These are phyloP conservation scores for Penium margaritaceum DNA, from an alignment of 139 green algal genomes.

Conservation along the genomic window DNA sequence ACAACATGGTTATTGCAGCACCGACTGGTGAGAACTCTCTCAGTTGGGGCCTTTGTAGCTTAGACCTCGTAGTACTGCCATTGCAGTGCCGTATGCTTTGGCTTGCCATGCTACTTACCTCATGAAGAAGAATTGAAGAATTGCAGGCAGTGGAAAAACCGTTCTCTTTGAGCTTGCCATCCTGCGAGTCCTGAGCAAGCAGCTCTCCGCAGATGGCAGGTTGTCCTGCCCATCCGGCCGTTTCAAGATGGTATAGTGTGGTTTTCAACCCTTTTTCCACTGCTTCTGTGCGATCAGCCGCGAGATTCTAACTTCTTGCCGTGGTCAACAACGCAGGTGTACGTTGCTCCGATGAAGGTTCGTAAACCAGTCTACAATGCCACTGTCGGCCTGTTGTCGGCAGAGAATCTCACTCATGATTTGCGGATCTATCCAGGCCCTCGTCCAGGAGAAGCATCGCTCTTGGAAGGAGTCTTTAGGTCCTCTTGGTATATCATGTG, in stretches of 20 bases:
- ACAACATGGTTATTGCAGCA: constrained; percentile 61
- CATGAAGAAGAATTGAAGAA: not conserved
- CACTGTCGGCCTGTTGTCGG: not conserved
- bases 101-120: too few relatives aligned
- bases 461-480: constrained; percentile 32
- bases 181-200: constrained; percentile 57
- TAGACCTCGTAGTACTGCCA: too few relatives aligned
- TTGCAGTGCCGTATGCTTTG: too few relatives aligned
- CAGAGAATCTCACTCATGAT: not conserved
- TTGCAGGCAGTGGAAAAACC: constrained; percentile 80
- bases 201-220: constrained; percentile 24
- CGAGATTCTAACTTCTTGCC: not conserved
- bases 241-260: constrained; percentile 19
- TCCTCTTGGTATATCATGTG: constrained; percentile 22
- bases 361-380: not conserved
- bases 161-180: constrained; percentile 85
- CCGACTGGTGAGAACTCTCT: constrained; percentile 17
- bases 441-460: constrained; percentile 38
- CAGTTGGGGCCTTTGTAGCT: too few relatives aligned
- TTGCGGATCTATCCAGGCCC: constrained; percentile 34
- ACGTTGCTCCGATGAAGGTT: constrained; percentile 23
- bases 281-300: too few relatives aligned
- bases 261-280: not conserved
- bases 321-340: constrained; percentile 11
- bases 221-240: not conserved